Evolutionary conservation across 108 stramenopile genomes (phyloP).

Genomic region (Stephanodiscus minutulus): DNA sequence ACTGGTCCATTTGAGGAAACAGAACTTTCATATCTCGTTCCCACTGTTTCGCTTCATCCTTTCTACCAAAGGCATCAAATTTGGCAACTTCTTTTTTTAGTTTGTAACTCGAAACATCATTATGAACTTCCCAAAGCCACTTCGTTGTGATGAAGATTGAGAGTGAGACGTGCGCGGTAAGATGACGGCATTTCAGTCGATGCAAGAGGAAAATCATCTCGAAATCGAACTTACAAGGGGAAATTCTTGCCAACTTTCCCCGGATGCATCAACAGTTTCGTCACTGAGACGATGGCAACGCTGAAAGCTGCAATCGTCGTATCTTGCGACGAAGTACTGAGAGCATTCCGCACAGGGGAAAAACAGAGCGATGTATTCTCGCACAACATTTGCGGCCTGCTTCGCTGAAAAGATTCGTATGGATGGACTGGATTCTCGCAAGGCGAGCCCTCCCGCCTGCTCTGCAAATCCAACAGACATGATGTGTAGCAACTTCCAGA

Average conservation of each 20-base stretch:
- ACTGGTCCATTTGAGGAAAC: constrained; percentile 40
- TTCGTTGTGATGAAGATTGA: no score
- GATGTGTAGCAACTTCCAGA: constrained; percentile 57
- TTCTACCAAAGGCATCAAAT: constrained; percentile 5
- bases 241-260: constrained; percentile 42
- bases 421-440: constrained; percentile 34
- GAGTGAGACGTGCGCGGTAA: no score
- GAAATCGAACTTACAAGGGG: no score
- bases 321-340: constrained; percentile 24
- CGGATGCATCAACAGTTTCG: constrained; percentile 13
- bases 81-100: constrained; percentile 14
- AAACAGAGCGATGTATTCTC: constrained; percentile 48
- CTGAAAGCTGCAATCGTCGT: constrained; percentile 30
- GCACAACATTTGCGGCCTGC: constrained; percentile 30
- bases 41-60: constrained; percentile 26
- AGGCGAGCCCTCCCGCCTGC: constrained; percentile 41
- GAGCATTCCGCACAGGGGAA: constrained; percentile 34
- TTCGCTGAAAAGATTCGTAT: constrained; percentile 33
- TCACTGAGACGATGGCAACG: constrained; percentile 31
- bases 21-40: constrained; percentile 27
- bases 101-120: constrained; percentile 38
- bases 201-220: no score
- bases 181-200: no score
- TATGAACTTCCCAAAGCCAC: constrained; percentile 29
- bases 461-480: constrained; percentile 54